phyloP scores from a whole-genome alignment of 192 early-diverging fungal species.

The Mortierella claussenii region DNA sequence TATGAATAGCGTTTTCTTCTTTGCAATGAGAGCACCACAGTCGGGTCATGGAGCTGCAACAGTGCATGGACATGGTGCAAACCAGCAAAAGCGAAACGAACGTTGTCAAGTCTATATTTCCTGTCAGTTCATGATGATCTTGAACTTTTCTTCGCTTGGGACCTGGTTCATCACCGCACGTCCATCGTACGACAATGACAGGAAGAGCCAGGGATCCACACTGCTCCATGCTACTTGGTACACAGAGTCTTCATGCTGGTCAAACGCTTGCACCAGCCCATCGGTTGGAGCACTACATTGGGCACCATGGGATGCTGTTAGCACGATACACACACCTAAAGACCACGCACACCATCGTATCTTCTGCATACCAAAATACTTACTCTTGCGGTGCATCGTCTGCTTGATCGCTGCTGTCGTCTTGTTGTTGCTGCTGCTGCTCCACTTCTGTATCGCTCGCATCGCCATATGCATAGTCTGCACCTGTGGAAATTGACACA shows the following conservation, averaged over 20 bases:
- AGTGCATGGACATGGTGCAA: no score
- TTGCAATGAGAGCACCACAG: no score
- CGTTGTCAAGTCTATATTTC: no score
- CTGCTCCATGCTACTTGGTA: slow-evolving; percentile 91
- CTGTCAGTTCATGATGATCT: slow-evolving; percentile 67
- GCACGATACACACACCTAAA: no score
- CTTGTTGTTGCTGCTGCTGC: no score
- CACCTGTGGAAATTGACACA: slow-evolving; percentile 87
- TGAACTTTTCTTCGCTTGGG: slow-evolving; percentile 87
- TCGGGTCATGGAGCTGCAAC: no score
- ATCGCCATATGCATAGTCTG: slow-evolving; percentile 55
- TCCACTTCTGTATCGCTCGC: slow-evolving; percentile 54
- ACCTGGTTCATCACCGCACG: slow-evolving; percentile 93
- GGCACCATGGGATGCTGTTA: no score
- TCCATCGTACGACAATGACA: slow-evolving; percentile 93
- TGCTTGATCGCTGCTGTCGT: slow-evolving; percentile 25
- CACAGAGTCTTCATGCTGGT: slow-evolving; percentile 96
- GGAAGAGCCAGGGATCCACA: slow-evolving; percentile 94
- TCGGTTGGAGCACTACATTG: slow-evolving; percentile 66
- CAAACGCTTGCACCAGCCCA: slow-evolving; percentile 87
- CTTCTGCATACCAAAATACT: no score
- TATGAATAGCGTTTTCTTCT: no score
- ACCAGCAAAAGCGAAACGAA: no score
- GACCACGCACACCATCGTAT: no score
- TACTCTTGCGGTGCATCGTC: slow-evolving; percentile 45